Conservation (phyloP, 2,329 filamentous ascomycete genomes). For the Aciculosporium take region DNA sequence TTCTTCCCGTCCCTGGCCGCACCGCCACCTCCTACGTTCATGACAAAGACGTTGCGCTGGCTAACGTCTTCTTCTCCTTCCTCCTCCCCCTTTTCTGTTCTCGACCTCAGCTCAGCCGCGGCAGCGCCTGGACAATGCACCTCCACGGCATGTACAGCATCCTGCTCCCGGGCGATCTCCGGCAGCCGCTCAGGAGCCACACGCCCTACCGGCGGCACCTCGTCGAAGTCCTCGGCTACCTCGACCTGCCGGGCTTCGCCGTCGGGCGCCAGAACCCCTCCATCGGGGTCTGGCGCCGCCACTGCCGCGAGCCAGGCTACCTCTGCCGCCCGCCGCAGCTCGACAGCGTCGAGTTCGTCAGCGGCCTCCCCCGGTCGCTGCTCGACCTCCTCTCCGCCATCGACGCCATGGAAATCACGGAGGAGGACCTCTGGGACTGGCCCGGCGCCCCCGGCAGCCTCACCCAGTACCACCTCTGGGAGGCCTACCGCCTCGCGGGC, state of each 20-base stretch:
- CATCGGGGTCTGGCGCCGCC: constrained; percentile 1
- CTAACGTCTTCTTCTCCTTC: neutral
- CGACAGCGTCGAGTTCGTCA: constrained; percentile 2
- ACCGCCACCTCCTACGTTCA: too few species aligned
- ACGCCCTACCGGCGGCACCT: neutral
- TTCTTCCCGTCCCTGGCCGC: neutral
- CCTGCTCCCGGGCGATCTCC: neutral
- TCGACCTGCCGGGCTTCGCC: constrained; percentile 2
- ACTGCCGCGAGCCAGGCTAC: constrained; percentile 3
- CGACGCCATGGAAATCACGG: neutral
- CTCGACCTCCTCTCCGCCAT: constrained; percentile 1
- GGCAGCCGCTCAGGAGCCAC: neutral
- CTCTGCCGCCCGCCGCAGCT: neutral
- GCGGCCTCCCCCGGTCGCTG: constrained; percentile 1
- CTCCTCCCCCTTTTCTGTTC: neutral
- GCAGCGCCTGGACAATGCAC: constrained; percentile 1
- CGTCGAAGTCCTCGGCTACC: constrained; percentile 1
- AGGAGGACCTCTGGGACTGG: constrained; percentile 3
- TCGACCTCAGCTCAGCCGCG: neutral
- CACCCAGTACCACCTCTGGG: constrained; percentile 1
- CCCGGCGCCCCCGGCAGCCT: neutral
- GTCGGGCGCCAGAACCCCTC: constrained; percentile 1
- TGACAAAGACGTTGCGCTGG: too few species aligned
- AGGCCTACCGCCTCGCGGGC: neutral
- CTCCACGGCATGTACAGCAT: constrained; percentile 1